phyloP scores from a whole-genome alignment of 2,329 filamentous ascomycete genomes.

The Fusarium sp. region DNA sequence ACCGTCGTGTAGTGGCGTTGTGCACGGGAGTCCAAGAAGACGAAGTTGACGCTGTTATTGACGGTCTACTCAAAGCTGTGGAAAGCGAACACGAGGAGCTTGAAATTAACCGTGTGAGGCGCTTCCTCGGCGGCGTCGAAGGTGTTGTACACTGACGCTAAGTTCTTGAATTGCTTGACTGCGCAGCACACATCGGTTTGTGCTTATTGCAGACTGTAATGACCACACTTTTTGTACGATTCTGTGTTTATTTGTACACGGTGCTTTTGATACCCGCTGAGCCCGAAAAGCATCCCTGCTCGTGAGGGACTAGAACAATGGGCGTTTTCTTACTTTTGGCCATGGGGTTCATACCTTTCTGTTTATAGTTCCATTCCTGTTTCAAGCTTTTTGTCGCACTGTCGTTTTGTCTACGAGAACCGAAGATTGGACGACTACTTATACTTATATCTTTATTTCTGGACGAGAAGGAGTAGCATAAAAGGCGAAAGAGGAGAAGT shows the following conservation, averaged over 20 bases:
- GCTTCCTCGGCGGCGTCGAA: conserved; percentile 83
- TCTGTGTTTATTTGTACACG: conserved; percentile 25
- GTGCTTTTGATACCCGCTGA: conserved; percentile 43
- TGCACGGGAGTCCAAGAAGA: conserved; percentile 83
- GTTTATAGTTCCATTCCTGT: background rate
- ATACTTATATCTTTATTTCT: conserved; percentile 9
- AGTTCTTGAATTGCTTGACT: background rate
- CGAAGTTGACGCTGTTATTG: conserved; percentile 82
- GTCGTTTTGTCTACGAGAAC: conserved; percentile 22
- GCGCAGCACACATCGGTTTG: background rate
- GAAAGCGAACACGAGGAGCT: conserved; percentile 85
- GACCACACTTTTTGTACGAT: conserved; percentile 33
- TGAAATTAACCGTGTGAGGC: conserved; percentile 78
- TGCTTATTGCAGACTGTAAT: conserved; percentile 27
- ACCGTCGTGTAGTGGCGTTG: conserved; percentile 85
- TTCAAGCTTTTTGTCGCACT: background rate
- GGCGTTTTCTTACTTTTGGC: conserved; percentile 24
- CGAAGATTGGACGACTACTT: conserved; percentile 13
- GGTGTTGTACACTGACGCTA: conserved; percentile 59
- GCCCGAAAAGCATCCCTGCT: conserved; percentile 33
- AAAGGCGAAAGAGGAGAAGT: background rate
- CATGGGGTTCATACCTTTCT: background rate
- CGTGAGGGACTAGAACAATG: conserved; percentile 33
- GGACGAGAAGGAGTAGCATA: background rate
- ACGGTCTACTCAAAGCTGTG: conserved; percentile 83